Conservation (phyloP, 805 yeast genomes). For the Saccharomyces jurei region DNA sequence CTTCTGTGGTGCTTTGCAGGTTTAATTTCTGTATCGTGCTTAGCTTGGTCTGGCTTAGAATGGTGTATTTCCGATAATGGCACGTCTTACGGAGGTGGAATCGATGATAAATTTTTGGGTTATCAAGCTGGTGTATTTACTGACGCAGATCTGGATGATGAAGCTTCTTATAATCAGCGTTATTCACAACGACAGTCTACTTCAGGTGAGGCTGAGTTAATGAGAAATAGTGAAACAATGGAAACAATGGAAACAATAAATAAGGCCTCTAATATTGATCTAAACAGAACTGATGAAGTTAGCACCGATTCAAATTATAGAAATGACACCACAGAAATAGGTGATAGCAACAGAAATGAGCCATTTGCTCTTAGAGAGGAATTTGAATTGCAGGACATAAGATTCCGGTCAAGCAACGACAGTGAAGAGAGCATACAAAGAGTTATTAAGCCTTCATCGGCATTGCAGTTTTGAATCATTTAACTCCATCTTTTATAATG, state of each 20-base stretch:
- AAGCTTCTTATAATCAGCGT: background rate
- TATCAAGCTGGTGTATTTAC: constrained; percentile 12
- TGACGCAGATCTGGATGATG: background rate
- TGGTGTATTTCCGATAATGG: constrained; percentile 25
- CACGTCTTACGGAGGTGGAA: constrained; percentile 6
- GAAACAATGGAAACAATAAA: background rate
- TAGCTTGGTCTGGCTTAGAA: constrained; percentile 30
- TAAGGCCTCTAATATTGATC: background rate
- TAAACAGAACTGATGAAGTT: background rate
- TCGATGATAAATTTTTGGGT: constrained; percentile 7
- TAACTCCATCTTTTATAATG: background rate
- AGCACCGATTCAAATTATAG: background rate
- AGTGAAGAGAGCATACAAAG: constrained; percentile 9
- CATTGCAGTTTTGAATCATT: constrained; percentile 17
- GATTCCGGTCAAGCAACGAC: constrained; percentile 13
- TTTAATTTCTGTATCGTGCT: constrained; percentile 16
- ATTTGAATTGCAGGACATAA: constrained; percentile 18
- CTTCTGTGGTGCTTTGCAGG: constrained; percentile 17
- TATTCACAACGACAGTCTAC: background rate
- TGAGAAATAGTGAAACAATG: background rate
- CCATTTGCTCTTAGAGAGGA: constrained; percentile 6
- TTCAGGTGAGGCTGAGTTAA: constrained; percentile 1
- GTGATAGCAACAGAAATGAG: background rate
- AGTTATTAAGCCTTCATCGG: constrained; percentile 18
- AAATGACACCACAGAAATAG: background rate